Base-by-base conservation (phyloP, 106 monocot species). In the Dioscorea dumetorum region DNA sequence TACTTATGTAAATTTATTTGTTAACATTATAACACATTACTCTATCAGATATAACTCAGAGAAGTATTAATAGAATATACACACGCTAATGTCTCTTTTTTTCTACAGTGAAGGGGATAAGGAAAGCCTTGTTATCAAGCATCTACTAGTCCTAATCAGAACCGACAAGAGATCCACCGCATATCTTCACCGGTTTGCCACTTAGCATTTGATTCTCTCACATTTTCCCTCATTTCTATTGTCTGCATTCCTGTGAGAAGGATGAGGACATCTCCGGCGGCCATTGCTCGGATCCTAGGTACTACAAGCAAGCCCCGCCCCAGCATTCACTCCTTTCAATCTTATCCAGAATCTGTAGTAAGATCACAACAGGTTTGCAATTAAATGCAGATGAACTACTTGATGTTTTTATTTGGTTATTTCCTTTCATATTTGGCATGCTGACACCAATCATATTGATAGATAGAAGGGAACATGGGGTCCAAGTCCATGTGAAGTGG, bases 141-240 rank as follows among this genome's bases (percentile, higher is more conserved):
- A 41, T 41, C 41, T 41, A 41, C 9, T 41, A 10, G 41, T 41
- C 41, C 6, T 41, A 41, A 41, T 41, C 41, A 41, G 41, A 6
- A 41, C 41, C 41, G 41, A 41, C 41, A 41, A 41, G 41, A 41
- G 6, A 41, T 41, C 41, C 41, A 41, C 41, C 10, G 41, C 41
- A 10, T 41, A 41, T 41, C 64, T 65, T 65, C 35, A 19, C 34
- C 41, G 33, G 64, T 66, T 50, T 50, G 66, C 66, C 50, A 66
- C 66, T 50, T 66, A 50, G 35, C 33, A 41, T 64, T 66, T 50
- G 49, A 66, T 49, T 22, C 49, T 50, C 66, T 66, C 17, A 50
- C 19, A 14, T 10, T 23, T 12, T 21, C 22, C 9, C 12, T 50
- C 64, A 64, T 50, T 54, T 54, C 19, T 18, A 8, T 16, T 54